Conservation (phyloP, 305 asterid species). For the Fraxinus floribunda region DNA sequence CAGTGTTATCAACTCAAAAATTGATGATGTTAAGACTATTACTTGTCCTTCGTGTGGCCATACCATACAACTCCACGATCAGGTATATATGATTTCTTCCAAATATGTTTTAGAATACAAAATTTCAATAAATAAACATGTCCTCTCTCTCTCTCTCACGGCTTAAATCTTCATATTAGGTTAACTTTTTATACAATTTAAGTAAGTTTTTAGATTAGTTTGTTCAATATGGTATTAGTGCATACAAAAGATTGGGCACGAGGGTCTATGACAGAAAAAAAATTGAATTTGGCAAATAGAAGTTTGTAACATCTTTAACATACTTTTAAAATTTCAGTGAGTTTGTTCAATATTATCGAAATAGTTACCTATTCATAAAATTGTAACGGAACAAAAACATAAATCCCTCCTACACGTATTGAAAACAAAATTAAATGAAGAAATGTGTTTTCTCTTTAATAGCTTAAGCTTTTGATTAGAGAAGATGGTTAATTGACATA, state of each 20-base stretch:
- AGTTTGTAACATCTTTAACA: background rate
- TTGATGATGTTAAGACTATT: constrained; percentile 30
- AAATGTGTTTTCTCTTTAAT: background rate
- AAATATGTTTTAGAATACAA: background rate
- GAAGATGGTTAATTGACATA: background rate
- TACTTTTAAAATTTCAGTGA: too few relatives aligned
- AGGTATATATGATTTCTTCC: constrained; percentile 36
- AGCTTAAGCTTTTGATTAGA: background rate
- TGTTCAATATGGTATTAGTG: background rate
- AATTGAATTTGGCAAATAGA: background rate
- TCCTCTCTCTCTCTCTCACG: too few relatives aligned
- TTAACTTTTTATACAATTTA: background rate
- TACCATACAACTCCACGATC: constrained; percentile 53
- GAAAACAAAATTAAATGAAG: too few relatives aligned
- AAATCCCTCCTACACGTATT: background rate
- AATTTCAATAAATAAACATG: background rate
- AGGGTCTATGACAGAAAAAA: background rate
- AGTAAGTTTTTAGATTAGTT: background rate
- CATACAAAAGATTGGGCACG: background rate
- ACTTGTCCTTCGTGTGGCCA: constrained; percentile 83
- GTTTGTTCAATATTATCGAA: background rate
- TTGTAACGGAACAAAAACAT: background rate
- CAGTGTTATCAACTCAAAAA: constrained; percentile 23
- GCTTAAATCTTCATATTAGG: background rate
- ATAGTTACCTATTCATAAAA: background rate